A percentile compares a stretch with the other conserved stretches of the same genome.
phyloP scores from a whole-genome alignment of 129 eudicot genomes.

The Heracleum sosnowskyi region DNA sequence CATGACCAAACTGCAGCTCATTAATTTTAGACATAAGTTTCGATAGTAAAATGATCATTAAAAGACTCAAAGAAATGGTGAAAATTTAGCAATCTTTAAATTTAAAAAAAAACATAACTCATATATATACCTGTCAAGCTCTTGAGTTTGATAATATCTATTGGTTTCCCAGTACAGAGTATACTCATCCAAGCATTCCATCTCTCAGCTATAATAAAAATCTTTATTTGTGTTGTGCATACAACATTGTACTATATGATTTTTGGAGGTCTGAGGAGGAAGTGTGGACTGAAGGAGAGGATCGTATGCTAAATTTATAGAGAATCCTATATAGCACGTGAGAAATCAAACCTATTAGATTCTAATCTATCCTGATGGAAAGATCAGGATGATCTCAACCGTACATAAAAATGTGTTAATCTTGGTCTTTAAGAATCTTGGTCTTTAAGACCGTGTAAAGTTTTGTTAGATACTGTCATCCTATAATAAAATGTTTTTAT shows the following conservation, averaged over 20 bases:
- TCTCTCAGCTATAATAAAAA: not conserved
- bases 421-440: no score
- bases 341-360: not conserved
- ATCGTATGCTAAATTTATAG: not conserved
- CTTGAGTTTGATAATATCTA: not conserved
- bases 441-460: no score
- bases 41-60: no score
- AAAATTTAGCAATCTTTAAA: no score
- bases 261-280: not conserved
- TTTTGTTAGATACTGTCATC: no score
- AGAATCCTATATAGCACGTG: not conserved
- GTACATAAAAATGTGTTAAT: no score
- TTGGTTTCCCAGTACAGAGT: not conserved
- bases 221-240: no score
- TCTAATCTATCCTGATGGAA: no score
- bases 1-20: not conserved
- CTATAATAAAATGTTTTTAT: no score
- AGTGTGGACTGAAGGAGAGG: not conserved
- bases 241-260: not conserved
- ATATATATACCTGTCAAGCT: not conserved
- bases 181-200: not conserved
- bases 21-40: no score
- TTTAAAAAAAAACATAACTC: no score
- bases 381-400: not conserved
- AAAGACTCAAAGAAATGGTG: no score